Evolutionary conservation across 768 basidiomycete species (phyloP), one percentile per base, ranked within the genome.

Genomic region (Calocera cornea): DNA sequence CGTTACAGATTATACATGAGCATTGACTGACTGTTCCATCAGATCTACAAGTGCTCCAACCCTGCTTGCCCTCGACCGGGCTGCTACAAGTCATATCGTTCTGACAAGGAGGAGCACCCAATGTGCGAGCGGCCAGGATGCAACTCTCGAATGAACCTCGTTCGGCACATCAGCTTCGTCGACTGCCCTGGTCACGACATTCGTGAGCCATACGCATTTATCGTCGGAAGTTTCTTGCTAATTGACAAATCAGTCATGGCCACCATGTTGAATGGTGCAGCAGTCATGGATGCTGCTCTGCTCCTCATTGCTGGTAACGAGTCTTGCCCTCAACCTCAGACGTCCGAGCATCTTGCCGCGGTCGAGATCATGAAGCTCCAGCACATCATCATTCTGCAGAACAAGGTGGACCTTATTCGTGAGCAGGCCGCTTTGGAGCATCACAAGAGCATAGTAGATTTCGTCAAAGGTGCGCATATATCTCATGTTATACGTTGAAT

Each of bases 281-380:
- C 97, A 11, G 95, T 98, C 82, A 99, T 98, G 97, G 95, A 98
- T 78, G 97, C 95, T 66, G 97, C 97, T 2, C 81, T 98, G 0
- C 83, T 99, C 0, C 87, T 99, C 66, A 86, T 99, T 68, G 97
- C 97, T 24, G 97, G 91, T 33, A 99, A 99, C 79, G 97, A 99
- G 82, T 92, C 93, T 1, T 98, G 97, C 77, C 97, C 95, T 1
- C 97, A 99, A 75, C 97, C 97, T 0, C 97, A 99, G 78, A 99
- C 97, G 24, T 94, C 92, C 11, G 97, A 98, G 78, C 97, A 99
- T 83, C 80, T 99, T 66, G 95, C 97, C 34, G 97, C 97, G 3
- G 92, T 99, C 50, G 95, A 98, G 78, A 98, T 99, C 79, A 98
- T 99, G 94, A 97, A 97, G 79, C 83, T 98, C 68, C 86, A 97